These are phyloP conservation scores for Pythium insidiosum DNA, from an alignment of 352 stramenopile species.

Conservation along the genomic window DNA sequence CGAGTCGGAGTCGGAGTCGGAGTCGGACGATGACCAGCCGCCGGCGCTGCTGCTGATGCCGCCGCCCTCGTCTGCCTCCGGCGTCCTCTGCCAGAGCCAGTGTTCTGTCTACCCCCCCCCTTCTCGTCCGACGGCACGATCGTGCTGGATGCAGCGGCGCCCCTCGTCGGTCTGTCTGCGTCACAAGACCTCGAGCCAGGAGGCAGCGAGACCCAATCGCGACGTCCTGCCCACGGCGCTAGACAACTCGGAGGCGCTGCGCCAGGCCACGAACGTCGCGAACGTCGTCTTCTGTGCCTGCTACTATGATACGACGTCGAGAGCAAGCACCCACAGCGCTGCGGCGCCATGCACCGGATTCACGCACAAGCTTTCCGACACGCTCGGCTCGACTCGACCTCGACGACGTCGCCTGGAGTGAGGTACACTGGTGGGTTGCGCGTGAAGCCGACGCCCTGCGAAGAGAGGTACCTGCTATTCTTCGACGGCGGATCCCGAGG, in stretches of 20 bases:
- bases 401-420: constrained; percentile 80
- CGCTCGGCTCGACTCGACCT: constrained; percentile 87
- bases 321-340: constrained; percentile 49
- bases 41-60: background rate
- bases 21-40: constrained; percentile 56
- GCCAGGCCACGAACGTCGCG: constrained; percentile 42
- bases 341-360: constrained; percentile 76
- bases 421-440: constrained; percentile 83
- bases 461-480: no score
- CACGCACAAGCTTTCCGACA: constrained; percentile 84
- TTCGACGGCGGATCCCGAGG: no score
- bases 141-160: background rate
- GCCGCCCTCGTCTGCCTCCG: no score
- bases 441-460: constrained; percentile 80
- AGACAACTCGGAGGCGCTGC: constrained; percentile 61
- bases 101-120: background rate
- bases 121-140: constrained; percentile 1
- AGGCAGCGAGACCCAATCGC: constrained; percentile 48
- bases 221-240: constrained; percentile 59
- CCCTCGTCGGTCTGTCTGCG: constrained; percentile 20
- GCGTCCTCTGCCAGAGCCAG: background rate
- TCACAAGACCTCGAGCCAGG: constrained; percentile 25
- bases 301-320: constrained; percentile 72
- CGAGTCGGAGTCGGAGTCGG: constrained; percentile 58
- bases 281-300: constrained; percentile 71